phyloP scores from a whole-genome alignment of 257 asterid species.

The Solanum sejunctum region DNA sequence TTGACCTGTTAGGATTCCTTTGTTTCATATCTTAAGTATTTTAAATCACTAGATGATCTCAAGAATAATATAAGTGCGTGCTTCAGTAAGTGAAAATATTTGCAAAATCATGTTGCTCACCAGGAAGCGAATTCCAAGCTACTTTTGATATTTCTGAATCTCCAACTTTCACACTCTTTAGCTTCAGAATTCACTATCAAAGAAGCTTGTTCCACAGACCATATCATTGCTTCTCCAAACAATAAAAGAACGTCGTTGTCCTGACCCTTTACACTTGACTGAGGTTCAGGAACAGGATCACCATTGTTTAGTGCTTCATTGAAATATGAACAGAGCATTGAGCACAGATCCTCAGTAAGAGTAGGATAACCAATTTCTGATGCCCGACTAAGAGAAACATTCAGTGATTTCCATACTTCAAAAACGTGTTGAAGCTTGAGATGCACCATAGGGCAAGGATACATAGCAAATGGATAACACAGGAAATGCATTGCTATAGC shows the following conservation, averaged over 20 bases:
- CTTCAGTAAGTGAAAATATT: neutral
- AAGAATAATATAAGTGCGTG: neutral
- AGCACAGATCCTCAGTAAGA: constrained; percentile 35
- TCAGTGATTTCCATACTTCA: constrained; percentile 45
- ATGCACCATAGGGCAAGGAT: constrained; percentile 17
- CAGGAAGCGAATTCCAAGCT: constrained; percentile 42
- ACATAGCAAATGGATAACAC: constrained; percentile 44
- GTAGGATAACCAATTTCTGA: constrained; percentile 15
- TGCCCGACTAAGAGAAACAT: constrained; percentile 25
- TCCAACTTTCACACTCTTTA: constrained; percentile 18
- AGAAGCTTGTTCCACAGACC: constrained; percentile 32
- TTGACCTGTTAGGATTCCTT: neutral
- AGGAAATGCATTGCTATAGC: constrained; percentile 32
- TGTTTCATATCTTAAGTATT: neutral
- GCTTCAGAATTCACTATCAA: constrained; percentile 14
- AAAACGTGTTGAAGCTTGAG: constrained; percentile 22
- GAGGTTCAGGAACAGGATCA: constrained; percentile 16
- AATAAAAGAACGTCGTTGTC: constrained; percentile 17
- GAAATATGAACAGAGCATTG: constrained; percentile 25
- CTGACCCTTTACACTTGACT: constrained; percentile 14
- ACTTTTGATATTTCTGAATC: constrained; percentile 13
- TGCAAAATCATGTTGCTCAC: constrained; percentile 18
- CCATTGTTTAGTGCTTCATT: constrained; percentile 15
- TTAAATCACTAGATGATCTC: neutral
- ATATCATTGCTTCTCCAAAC: constrained; percentile 29